phyloP scores from a whole-genome alignment of 2,329 filamentous ascomycete species.

The Ceratocystis eucalypticola region DNA sequence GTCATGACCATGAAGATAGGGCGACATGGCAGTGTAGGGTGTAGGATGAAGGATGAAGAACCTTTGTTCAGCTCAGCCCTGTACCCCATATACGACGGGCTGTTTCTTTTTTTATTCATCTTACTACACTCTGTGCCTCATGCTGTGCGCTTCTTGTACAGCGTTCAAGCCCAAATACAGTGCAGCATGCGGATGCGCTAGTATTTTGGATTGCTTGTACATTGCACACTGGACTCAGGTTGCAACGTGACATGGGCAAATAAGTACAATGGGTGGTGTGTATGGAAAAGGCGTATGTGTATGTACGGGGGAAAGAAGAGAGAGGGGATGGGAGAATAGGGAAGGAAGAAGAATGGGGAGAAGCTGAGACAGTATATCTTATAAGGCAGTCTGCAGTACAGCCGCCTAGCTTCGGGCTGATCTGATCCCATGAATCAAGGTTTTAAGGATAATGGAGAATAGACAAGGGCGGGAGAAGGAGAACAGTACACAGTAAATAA shows the following conservation, averaged over 20 bases:
- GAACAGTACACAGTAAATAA: constrained; percentile 1
- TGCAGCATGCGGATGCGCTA: background rate
- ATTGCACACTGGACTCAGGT: background rate
- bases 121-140: background rate
- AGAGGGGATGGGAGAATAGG: background rate
- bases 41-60: background rate
- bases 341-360: background rate
- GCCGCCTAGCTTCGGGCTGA: too few relatives aligned
- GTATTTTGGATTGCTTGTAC: background rate
- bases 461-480: background rate
- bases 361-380: too few relatives aligned
- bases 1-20: background rate
- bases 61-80: constrained; percentile 6
- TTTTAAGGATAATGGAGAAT: background rate
- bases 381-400: too few relatives aligned
- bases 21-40: background rate
- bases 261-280: background rate
- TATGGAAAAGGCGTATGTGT: background rate
- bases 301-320: background rate
- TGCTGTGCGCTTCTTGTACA: background rate
- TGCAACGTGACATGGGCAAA: constrained; percentile 3
- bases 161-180: background rate
- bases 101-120: background rate
- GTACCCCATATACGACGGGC: background rate
- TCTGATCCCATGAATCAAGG: too few relatives aligned